phyloP scores from a whole-genome alignment of 73 alveolate species.

The Paramecium pentaurelia region DNA sequence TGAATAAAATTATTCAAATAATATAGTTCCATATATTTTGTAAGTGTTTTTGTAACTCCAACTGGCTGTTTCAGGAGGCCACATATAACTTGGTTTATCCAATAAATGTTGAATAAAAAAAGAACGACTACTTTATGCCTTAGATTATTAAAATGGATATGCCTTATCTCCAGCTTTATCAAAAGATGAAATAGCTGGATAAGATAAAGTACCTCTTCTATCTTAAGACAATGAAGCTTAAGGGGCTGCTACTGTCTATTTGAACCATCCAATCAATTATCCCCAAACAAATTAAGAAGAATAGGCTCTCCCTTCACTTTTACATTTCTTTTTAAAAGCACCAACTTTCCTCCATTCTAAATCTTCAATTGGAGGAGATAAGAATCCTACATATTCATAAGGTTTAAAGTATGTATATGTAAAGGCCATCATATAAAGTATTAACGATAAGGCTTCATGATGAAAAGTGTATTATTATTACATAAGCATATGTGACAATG shows the following conservation, averaged over 20 bases:
- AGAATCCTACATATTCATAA: neutral
- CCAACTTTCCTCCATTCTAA: constrained; percentile 50
- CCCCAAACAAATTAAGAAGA: constrained; percentile 60
- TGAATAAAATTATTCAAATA: constrained; percentile 26
- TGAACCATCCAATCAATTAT: constrained; percentile 53
- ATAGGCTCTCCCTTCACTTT: constrained; percentile 44
- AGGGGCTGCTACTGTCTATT: constrained; percentile 57
- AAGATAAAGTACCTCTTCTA: constrained; percentile 61
- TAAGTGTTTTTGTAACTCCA: constrained; percentile 51
- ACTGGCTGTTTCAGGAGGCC: constrained; percentile 63
- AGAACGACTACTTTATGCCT: constrained; percentile 6
- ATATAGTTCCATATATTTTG: constrained; percentile 7
- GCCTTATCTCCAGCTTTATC: constrained; percentile 34
- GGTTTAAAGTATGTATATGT: constrained; percentile 55
- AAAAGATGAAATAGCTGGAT: constrained; percentile 34
- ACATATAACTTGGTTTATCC: constrained; percentile 60
- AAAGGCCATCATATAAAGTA: constrained; percentile 52
- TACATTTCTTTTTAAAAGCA: constrained; percentile 41
- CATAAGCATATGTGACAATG: constrained; percentile 9
- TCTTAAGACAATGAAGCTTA: constrained; percentile 58
- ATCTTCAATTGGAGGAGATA: constrained; percentile 11
- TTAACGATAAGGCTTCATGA: constrained; percentile 49
- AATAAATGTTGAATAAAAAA: constrained; percentile 34
- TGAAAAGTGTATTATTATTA: constrained; percentile 6
- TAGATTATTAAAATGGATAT: constrained; percentile 52